A percentile compares a stretch with the other conserved stretches of the same genome.
Evolutionary conservation across 805 yeast genomes (phyloP).

Genomic region (Metschnikowia orientalis): DNA sequence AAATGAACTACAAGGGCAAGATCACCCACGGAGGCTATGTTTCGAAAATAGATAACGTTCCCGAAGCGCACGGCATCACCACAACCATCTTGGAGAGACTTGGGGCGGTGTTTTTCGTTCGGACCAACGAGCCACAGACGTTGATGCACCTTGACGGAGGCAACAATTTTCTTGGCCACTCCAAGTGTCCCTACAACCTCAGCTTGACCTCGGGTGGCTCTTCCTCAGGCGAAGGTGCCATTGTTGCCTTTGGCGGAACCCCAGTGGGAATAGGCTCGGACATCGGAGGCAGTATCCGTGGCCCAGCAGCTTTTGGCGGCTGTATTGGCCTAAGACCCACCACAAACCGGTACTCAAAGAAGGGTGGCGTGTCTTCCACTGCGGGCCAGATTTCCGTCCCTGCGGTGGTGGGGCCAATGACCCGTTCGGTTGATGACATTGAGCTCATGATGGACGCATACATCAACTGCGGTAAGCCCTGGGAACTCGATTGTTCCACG

Average conservation of each 20-base stretch:
- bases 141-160: constrained; percentile 65
- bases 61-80: constrained; percentile 44
- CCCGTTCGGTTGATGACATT: constrained; percentile 60
- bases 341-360: constrained; percentile 43
- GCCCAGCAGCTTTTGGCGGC: constrained; percentile 64
- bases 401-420: constrained; percentile 66
- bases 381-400: constrained; percentile 63
- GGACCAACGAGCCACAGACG: constrained; percentile 67
- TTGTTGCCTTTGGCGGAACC: constrained; percentile 55
- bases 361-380: constrained; percentile 50
- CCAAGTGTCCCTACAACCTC: constrained; percentile 56
- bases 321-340: constrained; percentile 62
- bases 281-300: constrained; percentile 68
- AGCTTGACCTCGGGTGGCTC: constrained; percentile 66
- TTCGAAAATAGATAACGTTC: constrained; percentile 43
- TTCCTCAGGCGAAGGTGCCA: constrained; percentile 69
- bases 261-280: constrained; percentile 65
- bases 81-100: constrained; percentile 44
- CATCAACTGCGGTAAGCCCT: constrained; percentile 60
- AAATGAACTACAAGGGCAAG: constrained; percentile 49
- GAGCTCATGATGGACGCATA: constrained; percentile 63
- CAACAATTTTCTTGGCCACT: constrained; percentile 56
- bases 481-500: constrained; percentile 48
- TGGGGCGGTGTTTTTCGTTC: constrained; percentile 60
- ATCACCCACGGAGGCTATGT: constrained; percentile 61